Base-by-base conservation (phyloP, 2,329 filamentous ascomycete genomes). In the Arthrinium phaeospermum region DNA sequence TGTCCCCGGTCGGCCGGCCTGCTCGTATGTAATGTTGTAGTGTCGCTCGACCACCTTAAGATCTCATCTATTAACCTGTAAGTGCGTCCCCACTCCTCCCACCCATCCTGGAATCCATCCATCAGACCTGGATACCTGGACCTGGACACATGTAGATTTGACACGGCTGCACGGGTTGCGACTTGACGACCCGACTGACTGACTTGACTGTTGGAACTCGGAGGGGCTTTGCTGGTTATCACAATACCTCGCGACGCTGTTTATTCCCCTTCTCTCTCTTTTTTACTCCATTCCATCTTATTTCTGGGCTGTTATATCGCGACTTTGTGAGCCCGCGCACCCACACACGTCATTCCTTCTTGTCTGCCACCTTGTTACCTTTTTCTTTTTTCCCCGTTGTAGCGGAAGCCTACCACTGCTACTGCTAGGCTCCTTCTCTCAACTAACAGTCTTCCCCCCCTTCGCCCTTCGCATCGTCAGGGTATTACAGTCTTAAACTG, bases 281-380 rank as follows among this genome's bases (percentile, higher is more conserved):
- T 41, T 61, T 41, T 64, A 12, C 34, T 41, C 34, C 34, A 64
- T 64, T 64, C 57, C 34, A 64, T 64, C 30, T n/a, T 64, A 64
- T 64, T 64, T 41, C 57, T 64, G 30, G 30, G 57, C 22, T 64
- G 57, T 34, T 14, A 13, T 41, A 64, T 64, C 57, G 57, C 34
- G 57, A 64, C 34, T 41, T 30, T 41, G 8, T 64, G 57, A 64
- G 57, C 57, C 22, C 22, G 57, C 57, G 57, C 34, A 64, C 57
- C 34, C 57, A 41, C 57, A 64, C 57, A 64, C 57, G 57, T 64
- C 57, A 64, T 64, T 64, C 57, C 57, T 64, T 64, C 57, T 64
- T 41, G 57, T 64, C 57, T 41, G 57, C 34, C 57, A 64, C 34
- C 34, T 64, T 64, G 57, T 64, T 34, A 30, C 10, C 6, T 64